Percentiles rank a stretch among this genome's conserved stretches.
These are phyloP conservation scores for Penicillium robsamsonii DNA, from an alignment of 495 filamentous ascomycete genomes.

Conservation along the genomic window DNA sequence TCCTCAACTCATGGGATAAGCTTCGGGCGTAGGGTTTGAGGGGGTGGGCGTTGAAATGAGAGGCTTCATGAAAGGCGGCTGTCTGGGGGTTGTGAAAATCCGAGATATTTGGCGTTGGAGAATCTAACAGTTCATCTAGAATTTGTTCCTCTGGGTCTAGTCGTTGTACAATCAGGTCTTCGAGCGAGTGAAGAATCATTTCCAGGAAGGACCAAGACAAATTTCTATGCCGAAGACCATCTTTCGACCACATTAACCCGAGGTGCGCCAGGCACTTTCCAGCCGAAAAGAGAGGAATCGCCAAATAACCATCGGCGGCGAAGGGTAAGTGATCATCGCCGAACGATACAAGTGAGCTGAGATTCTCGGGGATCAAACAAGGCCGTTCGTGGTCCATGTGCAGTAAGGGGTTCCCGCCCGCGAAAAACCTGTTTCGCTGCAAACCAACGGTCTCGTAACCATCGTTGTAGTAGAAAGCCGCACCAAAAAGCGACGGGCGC, in stretches of 20 bases:
- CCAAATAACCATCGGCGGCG: conserved; percentile 66
- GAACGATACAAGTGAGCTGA: conserved; percentile 57
- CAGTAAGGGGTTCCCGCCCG: conserved; percentile 61
- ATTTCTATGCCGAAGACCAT: conserved; percentile 55
- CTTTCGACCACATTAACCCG: conserved; percentile 69
- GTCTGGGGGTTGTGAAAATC: conserved; percentile 39
- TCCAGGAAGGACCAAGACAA: conserved; percentile 71
- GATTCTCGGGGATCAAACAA: conserved; percentile 64
- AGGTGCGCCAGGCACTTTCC: conserved; percentile 73
- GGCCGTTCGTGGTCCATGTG: conserved; percentile 75
- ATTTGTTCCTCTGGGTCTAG: conserved; percentile 30
- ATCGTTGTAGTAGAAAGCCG: conserved; percentile 69
- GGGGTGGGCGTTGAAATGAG: conserved; percentile 55
- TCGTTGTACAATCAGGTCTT: conserved; percentile 65
- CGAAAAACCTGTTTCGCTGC: conserved; percentile 62
- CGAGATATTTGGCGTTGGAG: conserved; percentile 14
- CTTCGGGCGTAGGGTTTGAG: conserved; percentile 77
- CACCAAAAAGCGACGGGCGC: conserved; percentile 61
- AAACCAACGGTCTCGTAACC: conserved; percentile 53
- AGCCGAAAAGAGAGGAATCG: conserved; percentile 67
- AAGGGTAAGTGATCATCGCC: conserved; percentile 62
- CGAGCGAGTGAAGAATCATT: conserved; percentile 71
- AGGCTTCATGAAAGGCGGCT: conserved; percentile 20
- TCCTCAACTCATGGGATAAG: conserved; percentile 76
- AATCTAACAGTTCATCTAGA: background rate